Evolutionary conservation across 208 protist species (phyloP), one percentile per base, ranked within the genome.

Genomic region (Acanthamoeba healyi): DNA sequence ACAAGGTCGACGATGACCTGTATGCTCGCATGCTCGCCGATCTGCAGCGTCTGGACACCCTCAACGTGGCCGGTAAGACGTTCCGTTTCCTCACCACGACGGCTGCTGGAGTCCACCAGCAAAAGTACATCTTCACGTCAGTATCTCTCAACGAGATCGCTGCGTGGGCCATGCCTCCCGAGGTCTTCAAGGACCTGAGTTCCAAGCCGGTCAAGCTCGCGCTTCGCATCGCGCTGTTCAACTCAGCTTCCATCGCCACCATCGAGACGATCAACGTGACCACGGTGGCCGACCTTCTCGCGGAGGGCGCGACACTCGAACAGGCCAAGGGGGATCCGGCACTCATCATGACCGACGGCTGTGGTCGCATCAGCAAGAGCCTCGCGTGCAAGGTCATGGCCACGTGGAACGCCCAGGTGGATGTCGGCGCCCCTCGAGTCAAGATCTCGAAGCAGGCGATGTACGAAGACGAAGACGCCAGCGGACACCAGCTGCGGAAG

Each of bases 121-220:
- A 72, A 29, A 72, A 72, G 63, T 72, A 72, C 34, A 32, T 72
- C 63, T 72, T 40, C 63, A 72, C 63, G 29, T 72, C 63, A 17
- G 63, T 40, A 29, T 7, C 26, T 40, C 63, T 38, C 12, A 17
- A 38, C 26, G 63, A 38, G 12, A 38, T 72, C 29, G 12, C 34
- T 38, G 12, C 0, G 63, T 72, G 63, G 63, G 63, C 63, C 63
- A 72, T 72, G 63, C 9, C 29, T 29, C 29, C 63, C 63, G 0
- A 72, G 29, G 24, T 22, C 29, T 12, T 72, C 29, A 0, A 0
- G 5, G 34, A 34, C 0, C 12, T 72, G 29, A 32, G 34, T 15
- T 22, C 9, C 29, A 32, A 34, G 29, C 63, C 29, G 26, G 34
- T 72, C 29, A 72, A 72, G 63, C 63, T 72, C 14, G 63, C 63